Percentiles rank a stretch among this genome's conserved stretches.
phyloP scores from a whole-genome alignment of 2,329 filamentous ascomycete genomes.

The Fonsecaea multimorphosa region DNA sequence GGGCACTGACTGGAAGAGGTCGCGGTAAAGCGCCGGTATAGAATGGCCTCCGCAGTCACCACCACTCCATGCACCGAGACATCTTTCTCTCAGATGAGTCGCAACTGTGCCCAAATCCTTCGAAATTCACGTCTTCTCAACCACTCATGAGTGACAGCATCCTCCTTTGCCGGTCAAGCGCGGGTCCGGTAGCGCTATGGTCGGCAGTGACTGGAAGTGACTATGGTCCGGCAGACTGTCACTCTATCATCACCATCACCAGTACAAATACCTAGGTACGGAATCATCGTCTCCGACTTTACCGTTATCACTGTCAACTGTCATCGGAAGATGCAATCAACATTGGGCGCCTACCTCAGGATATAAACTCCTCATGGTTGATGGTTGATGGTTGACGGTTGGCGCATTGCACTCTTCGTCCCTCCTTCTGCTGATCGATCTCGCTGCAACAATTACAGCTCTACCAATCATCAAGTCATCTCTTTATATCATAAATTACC shows the following conservation, averaged over 20 bases:
- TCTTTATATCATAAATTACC: neutral
- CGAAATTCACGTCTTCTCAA: neutral
- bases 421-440: neutral
- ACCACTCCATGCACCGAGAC: neutral
- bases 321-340: conserved; percentile 14
- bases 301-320: neutral
- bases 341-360: conserved; percentile 1
- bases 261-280: neutral
- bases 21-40: neutral
- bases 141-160: neutral
- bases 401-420: neutral
- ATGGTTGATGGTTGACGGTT: too few species aligned
- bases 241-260: neutral
- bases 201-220: too few species aligned
- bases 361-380: conserved; percentile 3
- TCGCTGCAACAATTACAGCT: neutral
- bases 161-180: neutral
- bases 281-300: neutral
- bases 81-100: neutral
- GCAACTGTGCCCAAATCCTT: neutral
- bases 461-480: neutral
- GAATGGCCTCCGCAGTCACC: neutral
- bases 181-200: neutral
- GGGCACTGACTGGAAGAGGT: neutral
- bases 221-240: neutral